Base-by-base conservation (phyloP, 306 rosid genomes). In the Lathyrus sativus region DNA sequence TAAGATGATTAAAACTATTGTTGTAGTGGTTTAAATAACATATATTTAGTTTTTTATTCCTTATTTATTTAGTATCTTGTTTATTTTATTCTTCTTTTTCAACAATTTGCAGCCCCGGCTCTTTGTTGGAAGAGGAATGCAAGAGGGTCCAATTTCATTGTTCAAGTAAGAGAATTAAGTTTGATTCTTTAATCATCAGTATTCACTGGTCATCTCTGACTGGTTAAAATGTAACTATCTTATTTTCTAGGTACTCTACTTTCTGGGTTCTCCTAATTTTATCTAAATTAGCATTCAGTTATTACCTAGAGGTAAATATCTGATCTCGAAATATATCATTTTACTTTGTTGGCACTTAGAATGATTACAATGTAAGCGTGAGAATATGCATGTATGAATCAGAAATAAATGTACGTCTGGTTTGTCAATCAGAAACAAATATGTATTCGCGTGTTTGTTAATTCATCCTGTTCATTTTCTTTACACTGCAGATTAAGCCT, bases 101-200 rank as follows among this genome's bases (percentile, higher is more conserved):
- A 45, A 44, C 48, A 64, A 76, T 49, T 79, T 74, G 54, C 84
- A 93, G 98, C 87, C 98, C 68, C 96, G 89, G 49, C 96, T 93
- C 72, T 93, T 90, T 72, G 98, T 93, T 75, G 98, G 98, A 73
- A 90, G 98, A 84, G 97, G 95, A 85, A 93, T 93, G 97, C 98
- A 93, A 65, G 98, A 93, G 81, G 92, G 98, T 77, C 37, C 86
- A 35, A 13, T 86, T 76, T 78, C 93, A 42, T 86, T 90, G 71
- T 70, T 93, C 59, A 82, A 82, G 98, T 92, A 90, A 89, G 85
- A 73, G 43, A 33, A 17, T 6, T 11, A 50, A 49, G 75, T 74
- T 75, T n/a, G 46, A 43, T 65, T 80, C 37, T 46, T 80, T 29
- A 9, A 56, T 67, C 41, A 50, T 70, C 68, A 37, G 44, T 60